Evolutionary conservation across 2,329 filamentous ascomycete species (phyloP), one percentile per base, ranked within the genome.

Genomic region (Fusarium sacchari): DNA sequence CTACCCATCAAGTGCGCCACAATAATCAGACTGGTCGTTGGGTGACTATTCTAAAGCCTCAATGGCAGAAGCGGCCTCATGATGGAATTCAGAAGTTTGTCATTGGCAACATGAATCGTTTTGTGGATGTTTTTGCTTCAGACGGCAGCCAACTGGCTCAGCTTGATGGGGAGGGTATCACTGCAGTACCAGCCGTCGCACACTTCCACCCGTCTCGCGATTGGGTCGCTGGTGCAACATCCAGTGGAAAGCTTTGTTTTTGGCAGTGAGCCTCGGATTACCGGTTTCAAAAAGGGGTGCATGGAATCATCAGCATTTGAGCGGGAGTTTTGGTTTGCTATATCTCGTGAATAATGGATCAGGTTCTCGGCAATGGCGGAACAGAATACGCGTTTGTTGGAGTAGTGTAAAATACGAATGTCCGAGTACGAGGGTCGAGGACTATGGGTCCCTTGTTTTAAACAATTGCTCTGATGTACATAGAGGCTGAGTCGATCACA

Each of bases 101-200:
- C 30, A 96, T 99, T 64, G 96, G 94, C 3, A 99, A 98, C 76
- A 98, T 98, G 96, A 97, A 97, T 80, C 90, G 96, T 4, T 98
- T 98, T 77, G 94, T 98, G 4, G 96, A 99, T 79, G 89, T 99
- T 1, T 99, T 93, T 80, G 93, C 92, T 2, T 88, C 91, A 1
- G 89, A 93, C 55, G 96, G 96, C 0, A 92, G 94, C 77, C 96
- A 98, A 81, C 84, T 99, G 8, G 96, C 94, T 1, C 96, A 98
- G 81, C 82, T 97, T 2, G 94, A 92, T 3, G 94, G 95, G 1
- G 94, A 97, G 2, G 94, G 93, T 2, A 97, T 99, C 76, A 97
- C 95, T 2, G 96, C 96, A 12, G 96, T 99, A 8, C 96, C 96
- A 6, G 94, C 96, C 0, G 96, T 97, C 1, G 93, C 95, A 0